These are phyloP conservation scores for Malus hybrid DNA, from an alignment of 331 rosid genomes.

Conservation along the genomic window DNA sequence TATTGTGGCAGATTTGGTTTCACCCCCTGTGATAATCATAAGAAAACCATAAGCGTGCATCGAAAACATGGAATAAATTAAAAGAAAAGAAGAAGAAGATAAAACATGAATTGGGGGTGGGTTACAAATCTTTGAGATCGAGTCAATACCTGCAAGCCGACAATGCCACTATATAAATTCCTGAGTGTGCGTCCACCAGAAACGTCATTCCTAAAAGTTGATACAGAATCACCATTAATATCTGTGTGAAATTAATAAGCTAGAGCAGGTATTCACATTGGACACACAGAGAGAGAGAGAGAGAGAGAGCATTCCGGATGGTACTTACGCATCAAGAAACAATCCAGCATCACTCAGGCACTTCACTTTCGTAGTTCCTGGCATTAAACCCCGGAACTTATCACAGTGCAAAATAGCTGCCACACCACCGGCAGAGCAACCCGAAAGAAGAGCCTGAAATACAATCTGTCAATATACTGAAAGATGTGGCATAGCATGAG, in stretches of 20 bases:
- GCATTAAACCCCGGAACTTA: conserved; percentile 55
- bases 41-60: conserved; percentile 1
- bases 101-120: not conserved
- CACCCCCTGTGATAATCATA: conserved; percentile 47
- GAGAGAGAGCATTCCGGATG: not conserved
- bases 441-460: conserved; percentile 84
- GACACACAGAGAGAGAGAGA: too few relatives aligned
- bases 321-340: conserved; percentile 80
- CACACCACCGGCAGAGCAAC: conserved; percentile 97
- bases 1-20: conserved; percentile 52
- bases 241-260: not conserved
- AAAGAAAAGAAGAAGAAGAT: not conserved
- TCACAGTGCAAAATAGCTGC: conserved; percentile 91
- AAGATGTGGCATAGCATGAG: not conserved
- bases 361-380: conserved; percentile 63
- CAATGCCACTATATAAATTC: conserved; percentile 58
- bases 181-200: conserved; percentile 63
- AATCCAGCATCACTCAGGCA: conserved; percentile 97
- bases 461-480: not conserved
- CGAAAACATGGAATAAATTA: not conserved
- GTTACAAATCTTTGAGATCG: not conserved
- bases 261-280: not conserved
- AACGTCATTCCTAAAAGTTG: conserved; percentile 50
- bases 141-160: conserved; percentile 60
- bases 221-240: conserved; percentile 11